These are phyloP conservation scores for Grosmannia clavigera DNA, from an alignment of 2,329 filamentous ascomycete genomes.

Conservation along the genomic window DNA sequence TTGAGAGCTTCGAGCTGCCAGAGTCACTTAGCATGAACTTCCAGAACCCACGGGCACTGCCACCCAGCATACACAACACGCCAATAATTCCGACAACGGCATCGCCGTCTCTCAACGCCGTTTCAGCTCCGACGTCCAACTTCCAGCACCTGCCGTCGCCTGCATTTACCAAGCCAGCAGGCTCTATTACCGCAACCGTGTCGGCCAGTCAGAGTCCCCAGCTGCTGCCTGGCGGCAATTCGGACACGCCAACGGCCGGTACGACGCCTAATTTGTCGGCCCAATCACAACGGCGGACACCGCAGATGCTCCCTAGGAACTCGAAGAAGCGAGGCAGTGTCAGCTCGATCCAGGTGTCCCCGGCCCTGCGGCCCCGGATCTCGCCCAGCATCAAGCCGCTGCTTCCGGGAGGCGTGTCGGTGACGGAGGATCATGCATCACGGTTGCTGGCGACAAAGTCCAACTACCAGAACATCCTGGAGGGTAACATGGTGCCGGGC, in stretches of 20 bases:
- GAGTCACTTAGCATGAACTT: slow-evolving; percentile 50
- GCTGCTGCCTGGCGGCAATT: slow-evolving; percentile 38
- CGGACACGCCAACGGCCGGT: background rate
- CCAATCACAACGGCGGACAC: slow-evolving; percentile 32
- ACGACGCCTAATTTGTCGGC: slow-evolving; percentile 19
- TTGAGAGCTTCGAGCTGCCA: slow-evolving; percentile 54
- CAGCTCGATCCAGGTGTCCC: slow-evolving; percentile 66
- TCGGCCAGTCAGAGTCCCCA: slow-evolving; percentile 58
- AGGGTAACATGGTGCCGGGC: slow-evolving; percentile 81
- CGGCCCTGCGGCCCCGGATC: slow-evolving; percentile 76
- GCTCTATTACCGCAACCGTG: slow-evolving; percentile 17
- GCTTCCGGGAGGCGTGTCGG: slow-evolving; percentile 45
- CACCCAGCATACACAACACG: slow-evolving; percentile 31
- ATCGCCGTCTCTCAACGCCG: slow-evolving; percentile 24
- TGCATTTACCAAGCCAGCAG: slow-evolving; percentile 24
- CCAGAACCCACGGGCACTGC: slow-evolving; percentile 31
- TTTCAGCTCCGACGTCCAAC: slow-evolving; percentile 35
- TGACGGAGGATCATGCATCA: slow-evolving; percentile 49
- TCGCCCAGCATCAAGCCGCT: slow-evolving; percentile 91
- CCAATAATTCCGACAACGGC: background rate
- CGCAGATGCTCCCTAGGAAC: slow-evolving; percentile 41
- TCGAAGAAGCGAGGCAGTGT: slow-evolving; percentile 58
- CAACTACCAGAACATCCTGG: slow-evolving; percentile 94
- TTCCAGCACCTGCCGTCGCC: slow-evolving; percentile 37
- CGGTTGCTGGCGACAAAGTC: slow-evolving; percentile 84